These are phyloP conservation scores for Scheffersomyces coipomensis DNA, from an alignment of 805 yeast species.

Conservation along the genomic window DNA sequence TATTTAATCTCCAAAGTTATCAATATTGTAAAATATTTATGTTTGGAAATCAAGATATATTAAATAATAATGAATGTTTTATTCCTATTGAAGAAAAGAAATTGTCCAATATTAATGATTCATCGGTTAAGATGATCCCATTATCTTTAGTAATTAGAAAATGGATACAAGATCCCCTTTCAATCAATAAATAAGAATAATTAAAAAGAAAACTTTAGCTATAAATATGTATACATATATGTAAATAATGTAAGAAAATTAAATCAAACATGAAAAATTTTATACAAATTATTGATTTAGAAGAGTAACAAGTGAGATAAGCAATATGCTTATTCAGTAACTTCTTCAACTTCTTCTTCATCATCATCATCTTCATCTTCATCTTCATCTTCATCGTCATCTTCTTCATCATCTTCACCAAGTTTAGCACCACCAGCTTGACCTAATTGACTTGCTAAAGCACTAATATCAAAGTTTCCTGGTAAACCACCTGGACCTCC, in stretches of 20 bases:
- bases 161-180: too few species aligned
- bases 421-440: slow-evolving; percentile 30
- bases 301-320: neutral
- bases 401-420: slow-evolving; percentile 15
- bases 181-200: too few species aligned
- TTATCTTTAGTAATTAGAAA: too few species aligned
- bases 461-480: slow-evolving; percentile 14
- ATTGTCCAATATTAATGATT: too few species aligned
- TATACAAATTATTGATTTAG: neutral
- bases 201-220: too few species aligned
- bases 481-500: slow-evolving; percentile 31
- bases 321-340: neutral
- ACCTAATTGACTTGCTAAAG: slow-evolving; percentile 45
- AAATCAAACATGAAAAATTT: too few species aligned
- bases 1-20: neutral
- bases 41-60: neutral
- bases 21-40: neutral
- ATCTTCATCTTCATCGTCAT: slow-evolving; percentile 22
- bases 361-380: slow-evolving; percentile 18
- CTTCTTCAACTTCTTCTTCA: slow-evolving; percentile 19
- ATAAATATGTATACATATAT: too few species aligned
- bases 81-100: too few species aligned
- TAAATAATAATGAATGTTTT: neutral
- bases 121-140: too few species aligned
- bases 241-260: too few species aligned